Evolutionary conservation across 306 rosid species (phyloP).

Genomic region (Ochetophila trinervis): DNA sequence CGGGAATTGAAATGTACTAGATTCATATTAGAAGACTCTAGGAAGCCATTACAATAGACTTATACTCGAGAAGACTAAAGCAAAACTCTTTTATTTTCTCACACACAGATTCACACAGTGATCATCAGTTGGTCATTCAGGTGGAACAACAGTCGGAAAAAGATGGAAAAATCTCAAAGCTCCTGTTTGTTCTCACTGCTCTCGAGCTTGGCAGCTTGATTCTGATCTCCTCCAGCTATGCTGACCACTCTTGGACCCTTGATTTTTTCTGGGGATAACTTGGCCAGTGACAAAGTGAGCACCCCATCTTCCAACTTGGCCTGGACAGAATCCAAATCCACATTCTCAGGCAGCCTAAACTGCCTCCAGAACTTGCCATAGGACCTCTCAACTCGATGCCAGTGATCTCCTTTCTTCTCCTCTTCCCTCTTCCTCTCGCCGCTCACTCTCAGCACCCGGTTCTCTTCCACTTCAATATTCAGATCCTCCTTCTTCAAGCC

Average conservation of each 20-base stretch:
- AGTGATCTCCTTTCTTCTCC: slow-evolving; percentile 51
- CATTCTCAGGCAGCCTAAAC: slow-evolving; percentile 57
- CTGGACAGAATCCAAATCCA: slow-evolving; percentile 52
- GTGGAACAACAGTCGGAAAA: background rate
- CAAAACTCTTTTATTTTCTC: too few relatives aligned
- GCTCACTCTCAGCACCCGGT: slow-evolving; percentile 53
- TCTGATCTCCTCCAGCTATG: slow-evolving; percentile 40
- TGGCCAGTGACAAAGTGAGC: slow-evolving; percentile 46
- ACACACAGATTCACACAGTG: too few relatives aligned
- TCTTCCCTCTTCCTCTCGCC: slow-evolving; percentile 65
- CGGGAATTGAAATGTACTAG: too few relatives aligned
- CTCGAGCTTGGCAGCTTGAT: slow-evolving; percentile 22
- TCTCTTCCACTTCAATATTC: slow-evolving; percentile 60
- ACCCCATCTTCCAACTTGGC: slow-evolving; percentile 60
- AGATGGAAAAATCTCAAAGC: slow-evolving; percentile 23
- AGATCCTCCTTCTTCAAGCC: slow-evolving; percentile 53
- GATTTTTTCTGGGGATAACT: slow-evolving; percentile 52
- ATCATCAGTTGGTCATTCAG: too few relatives aligned
- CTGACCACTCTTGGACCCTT: slow-evolving; percentile 46
- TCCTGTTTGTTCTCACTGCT: slow-evolving; percentile 39
- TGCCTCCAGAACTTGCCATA: slow-evolving; percentile 69
- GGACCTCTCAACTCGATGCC: slow-evolving; percentile 61
- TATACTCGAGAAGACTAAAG: too few relatives aligned
- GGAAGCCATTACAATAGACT: too few relatives aligned
- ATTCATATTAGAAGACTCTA: too few relatives aligned